Evolutionary conservation across 2,329 filamentous ascomycete genomes (phyloP).

Genomic region (Pyrenochaeta sp.): DNA sequence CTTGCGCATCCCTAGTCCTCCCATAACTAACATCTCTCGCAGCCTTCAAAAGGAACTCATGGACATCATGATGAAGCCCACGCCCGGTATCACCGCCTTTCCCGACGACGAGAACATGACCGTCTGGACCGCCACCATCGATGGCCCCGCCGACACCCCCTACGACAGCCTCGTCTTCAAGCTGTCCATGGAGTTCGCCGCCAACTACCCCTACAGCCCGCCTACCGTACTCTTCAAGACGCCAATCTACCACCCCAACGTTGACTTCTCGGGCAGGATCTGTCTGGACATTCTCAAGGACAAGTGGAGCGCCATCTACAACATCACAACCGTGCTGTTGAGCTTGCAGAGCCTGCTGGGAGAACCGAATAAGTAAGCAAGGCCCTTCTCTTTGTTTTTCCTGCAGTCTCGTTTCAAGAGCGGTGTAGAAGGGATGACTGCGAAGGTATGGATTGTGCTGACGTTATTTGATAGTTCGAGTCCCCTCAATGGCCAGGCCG

Average conservation of each 20-base stretch:
- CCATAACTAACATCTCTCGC: constrained; percentile 20
- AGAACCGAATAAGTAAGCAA: constrained; percentile 97
- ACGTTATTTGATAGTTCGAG: constrained; percentile 69
- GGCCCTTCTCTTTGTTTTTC: too few species aligned
- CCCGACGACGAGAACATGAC: constrained; percentile 86
- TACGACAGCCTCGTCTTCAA: constrained; percentile 91
- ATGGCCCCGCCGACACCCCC: constrained; percentile 87
- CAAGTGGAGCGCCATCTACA: constrained; percentile 98
- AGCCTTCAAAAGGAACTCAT: constrained; percentile 97
- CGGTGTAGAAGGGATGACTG: too few species aligned
- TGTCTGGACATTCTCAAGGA: constrained; percentile 98
- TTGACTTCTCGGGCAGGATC: constrained; percentile 96
- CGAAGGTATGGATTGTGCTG: constrained; percentile 13
- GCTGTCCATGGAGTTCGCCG: constrained; percentile 87
- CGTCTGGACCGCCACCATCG: constrained; percentile 92
- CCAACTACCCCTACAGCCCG: constrained; percentile 90
- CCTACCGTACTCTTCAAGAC: constrained; percentile 97
- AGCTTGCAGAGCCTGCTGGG: constrained; percentile 94
- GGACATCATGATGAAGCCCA: constrained; percentile 95
- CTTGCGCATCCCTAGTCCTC: constrained; percentile 47
- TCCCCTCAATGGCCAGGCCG: constrained; percentile 93
- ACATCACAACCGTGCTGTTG: constrained; percentile 89
- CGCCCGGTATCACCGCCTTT: constrained; percentile 93
- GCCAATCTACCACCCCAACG: constrained; percentile 98
- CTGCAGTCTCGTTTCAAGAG: too few species aligned